Base-by-base conservation (phyloP, 768 basidiomycete species). In the Daedalea quercina region DNA sequence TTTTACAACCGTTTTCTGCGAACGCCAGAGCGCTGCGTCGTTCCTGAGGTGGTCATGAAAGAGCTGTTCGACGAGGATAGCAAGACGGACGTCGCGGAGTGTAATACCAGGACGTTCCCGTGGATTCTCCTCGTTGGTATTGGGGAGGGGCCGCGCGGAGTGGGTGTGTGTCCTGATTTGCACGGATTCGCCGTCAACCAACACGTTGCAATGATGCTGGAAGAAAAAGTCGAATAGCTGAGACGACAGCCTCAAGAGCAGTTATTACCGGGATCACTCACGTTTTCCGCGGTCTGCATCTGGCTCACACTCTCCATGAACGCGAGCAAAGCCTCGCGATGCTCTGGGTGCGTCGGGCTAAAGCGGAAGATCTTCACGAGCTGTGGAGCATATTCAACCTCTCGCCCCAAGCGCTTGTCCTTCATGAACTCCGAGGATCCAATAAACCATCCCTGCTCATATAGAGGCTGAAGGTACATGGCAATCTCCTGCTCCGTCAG, bases 61-160 rank as follows among this genome's bases (percentile, higher is more conserved):
- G 11, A 17, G 25, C 7, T 54, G 53, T 56, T 82, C 78, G n/a
- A 76, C 57, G 12, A 66, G 64, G 8, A 65, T 62, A 8, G 78
- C 80, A 31, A 80, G 63, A 44, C 79, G 76, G 28, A 80, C 51
- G 55, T 83, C 81, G 26, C 76, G 76, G 4, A 66, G 60, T 0
- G 81, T 81, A 42, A 81, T 71, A 12, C 78, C 75, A 0, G 77
- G 69, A 26, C 26, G 12, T 12, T 37, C 17, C 22, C 4, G 15
- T 12, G 35, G 48, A 13, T 25, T 22, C 11, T 3, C 15, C 6
- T 17, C 46, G 3, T n/a, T 3, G 3, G 26, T 17, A 3, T 3
- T 9, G 34, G 26, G 50, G 2, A 44, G 25, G 9, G 40, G 40
- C 4, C 17, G 17, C 24, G 50, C 50, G 3, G 50, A 43, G 42